Conservation (phyloP, 495 filamentous ascomycete species). For the Chaetomium cochliodes region DNA sequence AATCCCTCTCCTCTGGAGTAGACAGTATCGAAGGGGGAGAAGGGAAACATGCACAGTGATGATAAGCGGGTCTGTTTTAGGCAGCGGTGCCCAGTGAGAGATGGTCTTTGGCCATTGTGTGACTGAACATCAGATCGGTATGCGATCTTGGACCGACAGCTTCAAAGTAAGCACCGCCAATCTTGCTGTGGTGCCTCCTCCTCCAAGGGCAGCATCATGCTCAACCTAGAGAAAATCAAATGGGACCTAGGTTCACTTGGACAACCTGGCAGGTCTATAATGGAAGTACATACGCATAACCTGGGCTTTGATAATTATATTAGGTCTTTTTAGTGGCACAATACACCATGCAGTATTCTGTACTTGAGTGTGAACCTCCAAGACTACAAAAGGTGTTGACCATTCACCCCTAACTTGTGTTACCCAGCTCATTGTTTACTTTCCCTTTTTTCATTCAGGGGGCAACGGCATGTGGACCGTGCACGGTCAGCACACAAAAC, state of each 20-base stretch:
- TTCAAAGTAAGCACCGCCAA: not conserved
- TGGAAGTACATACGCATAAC: too few species aligned
- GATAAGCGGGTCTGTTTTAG: not conserved
- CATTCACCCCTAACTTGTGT: not conserved
- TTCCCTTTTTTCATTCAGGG: slow-evolving; percentile 11
- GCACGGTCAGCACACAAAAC: not conserved
- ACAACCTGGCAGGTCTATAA: not conserved
- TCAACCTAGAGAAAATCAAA: not conserved
- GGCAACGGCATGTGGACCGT: not conserved
- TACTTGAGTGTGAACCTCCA: not conserved
- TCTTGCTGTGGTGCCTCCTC: not conserved
- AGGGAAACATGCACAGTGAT: not conserved
- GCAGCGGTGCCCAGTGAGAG: not conserved
- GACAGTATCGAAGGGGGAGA: not conserved
- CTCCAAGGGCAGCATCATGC: not conserved
- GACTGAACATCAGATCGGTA: not conserved
- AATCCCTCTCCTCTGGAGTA: not conserved
- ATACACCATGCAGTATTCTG: too few species aligned
- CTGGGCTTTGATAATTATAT: not conserved
- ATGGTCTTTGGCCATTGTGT: not conserved
- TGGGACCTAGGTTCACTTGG: not conserved
- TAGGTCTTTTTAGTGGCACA: not conserved
- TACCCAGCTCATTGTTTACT: slow-evolving; percentile 16
- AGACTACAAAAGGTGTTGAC: not conserved
- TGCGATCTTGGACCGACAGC: not conserved